phyloP scores from a whole-genome alignment of 768 basidiomycete genomes.

The Mycena filopes region DNA sequence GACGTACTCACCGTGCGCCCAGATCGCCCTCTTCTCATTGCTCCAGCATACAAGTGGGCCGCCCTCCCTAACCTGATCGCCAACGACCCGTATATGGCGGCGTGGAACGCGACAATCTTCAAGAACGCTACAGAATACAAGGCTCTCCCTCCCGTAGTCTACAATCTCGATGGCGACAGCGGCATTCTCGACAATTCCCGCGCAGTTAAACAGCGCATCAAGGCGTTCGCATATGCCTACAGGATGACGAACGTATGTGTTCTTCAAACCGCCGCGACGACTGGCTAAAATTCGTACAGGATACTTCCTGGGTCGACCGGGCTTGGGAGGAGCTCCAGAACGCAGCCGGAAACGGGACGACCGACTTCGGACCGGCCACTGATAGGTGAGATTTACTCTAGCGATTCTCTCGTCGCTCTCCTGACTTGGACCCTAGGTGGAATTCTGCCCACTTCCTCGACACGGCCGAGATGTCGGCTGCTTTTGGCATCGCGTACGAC shows the following conservation, averaged over 20 bases:
- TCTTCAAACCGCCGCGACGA: no score
- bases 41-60: constrained; percentile 93
- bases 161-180: constrained; percentile 81
- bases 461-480: constrained; percentile 85
- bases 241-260: constrained; percentile 92
- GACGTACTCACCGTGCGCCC: constrained; percentile 68
- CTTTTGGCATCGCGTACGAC: constrained; percentile 94
- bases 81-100: constrained; percentile 82
- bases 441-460: constrained; percentile 83
- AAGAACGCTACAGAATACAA: constrained; percentile 85
- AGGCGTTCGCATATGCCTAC: constrained; percentile 94
- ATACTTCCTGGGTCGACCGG: constrained; percentile 91
- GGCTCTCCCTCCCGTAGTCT: constrained; percentile 67
- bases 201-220: constrained; percentile 89
- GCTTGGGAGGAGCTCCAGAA: constrained; percentile 87
- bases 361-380: constrained; percentile 70
- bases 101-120: constrained; percentile 94
- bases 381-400: constrained; percentile 81
- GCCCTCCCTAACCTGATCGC: constrained; percentile 83
- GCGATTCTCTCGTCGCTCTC: no score
- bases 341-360: constrained; percentile 76
- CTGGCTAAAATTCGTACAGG: no score
- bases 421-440: no score
- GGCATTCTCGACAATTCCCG: constrained; percentile 96
- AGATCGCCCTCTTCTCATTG: constrained; percentile 91